Base-by-base conservation (phyloP, 2,329 filamentous ascomycete species). In the Sphaerostilbella broomeana region DNA sequence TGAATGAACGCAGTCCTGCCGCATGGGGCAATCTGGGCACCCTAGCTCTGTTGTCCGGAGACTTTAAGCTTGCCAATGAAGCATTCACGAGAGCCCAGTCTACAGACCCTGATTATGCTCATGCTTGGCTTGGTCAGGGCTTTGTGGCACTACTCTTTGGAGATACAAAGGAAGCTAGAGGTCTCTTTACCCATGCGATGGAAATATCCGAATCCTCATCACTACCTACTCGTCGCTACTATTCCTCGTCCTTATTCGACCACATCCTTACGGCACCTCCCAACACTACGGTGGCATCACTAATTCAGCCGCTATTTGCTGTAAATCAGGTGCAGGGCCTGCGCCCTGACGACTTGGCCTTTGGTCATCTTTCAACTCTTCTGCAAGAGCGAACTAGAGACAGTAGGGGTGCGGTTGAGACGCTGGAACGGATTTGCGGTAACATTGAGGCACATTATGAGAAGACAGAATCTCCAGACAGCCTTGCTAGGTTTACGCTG, bases 71-170 rank as follows among this genome's bases (percentile, higher is more conserved):
- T n/a, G 88, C 92, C 5, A 94, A 94, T 52, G 79, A 89, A 49
- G 82, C 86, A 0, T 97, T 95, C 58, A 88, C 86, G 2, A 76
- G 87, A 46, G 87, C 89, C 4, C 92, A 98, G 59, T 95, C 89
- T 1, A 86, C 85, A 4, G 94, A 98, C 57, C 92, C 94, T 0
- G 90, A 95, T 48, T 95, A 90, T 55, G 81, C 88, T 0, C 80
- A 90, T 54, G 90, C 89, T 12, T 98, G 92, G 94, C 68, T 97
- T 6, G 92, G 92, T 1, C 90, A 97, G 61, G 90, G 86, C 1
- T 73, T 95, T 18, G 73, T 97, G 37, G 88, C 92, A 4, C 70
- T 89, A 12, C 66, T 90, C 19, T 75, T 77, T 35, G 88, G 86
- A 2, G 82, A 94, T 46, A 51, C 66, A 0, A 79, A 76, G 45